Evolutionary conservation across 768 basidiomycete genomes (phyloP).

Genomic region (Leccinum variicolor): DNA sequence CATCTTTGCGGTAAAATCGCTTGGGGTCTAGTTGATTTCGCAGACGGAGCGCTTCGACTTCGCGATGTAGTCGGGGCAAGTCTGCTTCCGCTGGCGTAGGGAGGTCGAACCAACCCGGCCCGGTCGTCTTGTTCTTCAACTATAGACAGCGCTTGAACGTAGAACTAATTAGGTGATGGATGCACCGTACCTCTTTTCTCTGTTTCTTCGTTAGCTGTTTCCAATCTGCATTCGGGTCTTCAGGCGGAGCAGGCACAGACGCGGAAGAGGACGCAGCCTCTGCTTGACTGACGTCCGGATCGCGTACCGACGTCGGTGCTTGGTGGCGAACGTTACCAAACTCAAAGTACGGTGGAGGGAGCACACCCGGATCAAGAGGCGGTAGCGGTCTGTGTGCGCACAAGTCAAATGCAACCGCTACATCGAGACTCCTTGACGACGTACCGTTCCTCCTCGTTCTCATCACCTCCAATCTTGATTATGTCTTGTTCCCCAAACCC

Average conservation of each 20-base stretch:
- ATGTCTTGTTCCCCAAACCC: conserved; percentile 50
- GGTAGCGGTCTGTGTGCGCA: conserved; percentile 50
- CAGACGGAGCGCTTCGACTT: conserved; percentile 84
- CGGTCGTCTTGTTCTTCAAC: conserved; percentile 71
- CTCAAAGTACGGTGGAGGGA: conserved; percentile 64
- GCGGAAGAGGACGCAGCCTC: conserved; percentile 49
- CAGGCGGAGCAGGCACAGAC: conserved; percentile 55
- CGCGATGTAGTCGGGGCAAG: conserved; percentile 72
- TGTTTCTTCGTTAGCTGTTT: conserved; percentile 70
- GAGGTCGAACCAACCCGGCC: conserved; percentile 84
- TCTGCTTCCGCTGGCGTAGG: conserved; percentile 81
- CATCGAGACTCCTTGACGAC: conserved; percentile 31
- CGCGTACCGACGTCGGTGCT: conserved; percentile 47
- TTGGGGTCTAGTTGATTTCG: conserved; percentile 91
- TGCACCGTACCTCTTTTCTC: conserved; percentile 58
- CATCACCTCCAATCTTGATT: conserved; percentile 43
- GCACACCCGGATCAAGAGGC: conserved; percentile 57
- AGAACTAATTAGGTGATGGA: not conserved
- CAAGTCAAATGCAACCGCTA: not conserved
- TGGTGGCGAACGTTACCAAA: conserved; percentile 42
- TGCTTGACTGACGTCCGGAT: conserved; percentile 57
- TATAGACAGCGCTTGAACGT: conserved; percentile 24
- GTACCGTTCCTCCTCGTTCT: conserved; percentile 26
- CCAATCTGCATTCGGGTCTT: conserved; percentile 59
- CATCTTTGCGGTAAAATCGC: conserved; percentile 84